Conservation (phyloP, 352 stramenopile genomes). For the Globisporangium cylindrosporum region DNA sequence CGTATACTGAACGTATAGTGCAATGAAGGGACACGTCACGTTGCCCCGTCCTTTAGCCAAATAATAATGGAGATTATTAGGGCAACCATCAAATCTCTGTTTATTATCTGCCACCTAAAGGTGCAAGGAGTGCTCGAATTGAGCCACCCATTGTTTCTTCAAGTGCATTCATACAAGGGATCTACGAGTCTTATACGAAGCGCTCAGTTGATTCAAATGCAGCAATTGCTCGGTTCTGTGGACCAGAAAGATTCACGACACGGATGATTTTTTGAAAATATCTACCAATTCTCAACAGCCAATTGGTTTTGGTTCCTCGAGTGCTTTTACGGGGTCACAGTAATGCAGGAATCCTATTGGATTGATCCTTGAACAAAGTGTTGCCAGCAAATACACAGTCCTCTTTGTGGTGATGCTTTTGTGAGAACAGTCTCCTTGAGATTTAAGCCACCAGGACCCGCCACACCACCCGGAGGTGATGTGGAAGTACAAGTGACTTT, state of each 20-base stretch:
- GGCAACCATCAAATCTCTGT: background rate
- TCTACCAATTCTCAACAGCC: too few species aligned
- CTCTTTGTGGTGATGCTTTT: too few species aligned
- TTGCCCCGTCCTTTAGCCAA: background rate
- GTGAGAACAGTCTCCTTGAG: background rate
- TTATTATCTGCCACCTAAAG: background rate
- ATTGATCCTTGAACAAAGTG: too few species aligned
- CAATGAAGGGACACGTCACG: background rate
- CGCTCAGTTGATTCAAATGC: background rate
- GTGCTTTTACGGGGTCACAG: too few species aligned
- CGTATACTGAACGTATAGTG: background rate
- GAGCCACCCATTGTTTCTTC: background rate
- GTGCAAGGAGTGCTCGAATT: background rate
- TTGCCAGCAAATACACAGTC: too few species aligned
- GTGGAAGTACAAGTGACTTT: too few species aligned
- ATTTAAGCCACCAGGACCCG: too few species aligned
- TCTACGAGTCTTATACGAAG: background rate
- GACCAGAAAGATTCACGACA: background rate
- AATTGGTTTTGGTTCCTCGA: too few species aligned
- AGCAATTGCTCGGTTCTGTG: background rate
- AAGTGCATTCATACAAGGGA: background rate
- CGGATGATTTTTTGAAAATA: too few species aligned
- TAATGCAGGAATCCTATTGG: too few species aligned
- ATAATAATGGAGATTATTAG: background rate
- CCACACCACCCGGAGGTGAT: too few species aligned